These are phyloP conservation scores for Heterobasidion annosum DNA, from an alignment of 1,284 basidiomycete genomes.

Conservation along the genomic window DNA sequence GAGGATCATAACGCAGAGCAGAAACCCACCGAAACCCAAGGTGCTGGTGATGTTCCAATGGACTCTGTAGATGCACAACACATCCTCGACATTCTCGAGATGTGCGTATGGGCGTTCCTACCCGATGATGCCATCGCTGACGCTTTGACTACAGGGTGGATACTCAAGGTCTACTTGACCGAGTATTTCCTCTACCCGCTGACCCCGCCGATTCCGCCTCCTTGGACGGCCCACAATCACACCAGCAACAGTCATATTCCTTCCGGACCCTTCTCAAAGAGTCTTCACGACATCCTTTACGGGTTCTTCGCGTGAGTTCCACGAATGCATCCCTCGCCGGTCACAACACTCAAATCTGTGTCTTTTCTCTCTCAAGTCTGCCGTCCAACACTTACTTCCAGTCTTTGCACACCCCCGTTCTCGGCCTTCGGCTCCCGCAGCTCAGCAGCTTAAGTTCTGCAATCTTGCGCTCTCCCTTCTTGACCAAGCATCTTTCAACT, in stretches of 20 bases:
- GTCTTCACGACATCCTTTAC: conserved; percentile 41
- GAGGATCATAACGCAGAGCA: conserved; percentile 18
- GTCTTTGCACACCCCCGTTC: conserved; percentile 58
- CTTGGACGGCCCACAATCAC: conserved; percentile 18
- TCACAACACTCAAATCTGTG: conserved; percentile 1
- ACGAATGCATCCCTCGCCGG: conserved; percentile 2
- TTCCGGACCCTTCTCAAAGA: conserved; percentile 55
- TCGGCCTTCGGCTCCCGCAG: conserved; percentile 46
- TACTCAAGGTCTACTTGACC: conserved; percentile 68
- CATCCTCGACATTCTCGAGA: conserved; percentile 70
- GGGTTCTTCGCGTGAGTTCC: conserved; percentile 37
- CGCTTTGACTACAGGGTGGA: conserved; percentile 39
- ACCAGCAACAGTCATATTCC: conserved; percentile 34
- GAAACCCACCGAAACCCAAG: conserved; percentile 14
- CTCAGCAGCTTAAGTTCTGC: conserved; percentile 67
- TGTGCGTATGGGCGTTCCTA: conserved; percentile 37
- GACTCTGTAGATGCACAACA: conserved; percentile 40
- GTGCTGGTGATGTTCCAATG: conserved; percentile 42
- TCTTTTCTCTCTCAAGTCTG: conserved; percentile 29
- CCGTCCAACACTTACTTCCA: conserved; percentile 57
- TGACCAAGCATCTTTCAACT: conserved; percentile 52
- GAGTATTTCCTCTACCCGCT: conserved; percentile 55
- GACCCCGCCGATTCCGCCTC: conserved; percentile 25
- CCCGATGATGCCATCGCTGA: conserved; percentile 3
- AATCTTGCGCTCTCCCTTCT: conserved; percentile 61